Evolutionary conservation across 2,329 filamentous ascomycete species (phyloP).

Genomic region (Arthroderma sp.): DNA sequence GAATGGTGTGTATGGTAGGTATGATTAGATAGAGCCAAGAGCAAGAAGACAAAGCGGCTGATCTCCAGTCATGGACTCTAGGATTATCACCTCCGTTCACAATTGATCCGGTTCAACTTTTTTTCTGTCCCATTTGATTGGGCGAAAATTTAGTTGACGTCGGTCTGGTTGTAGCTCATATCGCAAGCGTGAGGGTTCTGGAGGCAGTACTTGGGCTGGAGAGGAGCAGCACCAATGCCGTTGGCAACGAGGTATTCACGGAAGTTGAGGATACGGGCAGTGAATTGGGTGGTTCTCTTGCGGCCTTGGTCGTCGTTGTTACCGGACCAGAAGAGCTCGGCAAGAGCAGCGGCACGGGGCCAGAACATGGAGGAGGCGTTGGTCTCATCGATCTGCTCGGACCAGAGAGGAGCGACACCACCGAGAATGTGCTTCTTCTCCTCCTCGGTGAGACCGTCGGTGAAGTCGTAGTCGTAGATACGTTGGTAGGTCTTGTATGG

Average conservation of each 20-base stretch:
- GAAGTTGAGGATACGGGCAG: conserved; percentile 46
- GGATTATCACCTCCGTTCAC: no score
- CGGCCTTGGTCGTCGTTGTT: conserved; percentile 37
- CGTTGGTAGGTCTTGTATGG: conserved; percentile 49
- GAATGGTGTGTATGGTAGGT: no score
- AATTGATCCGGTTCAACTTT: no score
- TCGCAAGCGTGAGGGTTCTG: conserved; percentile 47
- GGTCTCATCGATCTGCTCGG: conserved; percentile 42
- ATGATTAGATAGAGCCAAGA: no score
- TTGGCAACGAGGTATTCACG: conserved; percentile 46
- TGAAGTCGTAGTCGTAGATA: conserved; percentile 47
- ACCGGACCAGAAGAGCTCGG: conserved; percentile 43
- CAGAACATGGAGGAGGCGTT: conserved; percentile 40
- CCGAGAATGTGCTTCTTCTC: conserved; percentile 40
- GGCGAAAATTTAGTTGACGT: conserved; percentile 2
- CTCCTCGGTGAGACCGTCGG: conserved; percentile 32
- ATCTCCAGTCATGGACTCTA: no score
- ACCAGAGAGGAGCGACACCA: conserved; percentile 40
- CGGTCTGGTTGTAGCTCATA: conserved; percentile 39
- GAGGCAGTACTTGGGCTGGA: conserved; percentile 46
- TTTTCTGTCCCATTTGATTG: background rate
- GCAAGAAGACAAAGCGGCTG: no score
- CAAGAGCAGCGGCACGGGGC: conserved; percentile 44
- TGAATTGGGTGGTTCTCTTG: conserved; percentile 41
- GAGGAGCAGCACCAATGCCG: conserved; percentile 36